These are phyloP conservation scores for Ophiosphaerella korrae DNA, from an alignment of 2,329 filamentous ascomycete species.

Conservation along the genomic window DNA sequence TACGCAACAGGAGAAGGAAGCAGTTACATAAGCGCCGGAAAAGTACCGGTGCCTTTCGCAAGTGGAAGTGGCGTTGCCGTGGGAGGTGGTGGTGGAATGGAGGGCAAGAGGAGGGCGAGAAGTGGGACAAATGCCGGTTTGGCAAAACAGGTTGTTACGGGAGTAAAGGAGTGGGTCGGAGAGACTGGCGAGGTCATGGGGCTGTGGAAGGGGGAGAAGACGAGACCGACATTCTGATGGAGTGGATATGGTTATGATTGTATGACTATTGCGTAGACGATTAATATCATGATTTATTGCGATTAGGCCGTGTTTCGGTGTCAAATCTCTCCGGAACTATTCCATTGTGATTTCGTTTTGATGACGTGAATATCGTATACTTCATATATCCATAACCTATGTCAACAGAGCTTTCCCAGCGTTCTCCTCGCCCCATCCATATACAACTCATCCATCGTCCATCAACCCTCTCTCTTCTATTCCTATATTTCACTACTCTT, in stretches of 20 bases:
- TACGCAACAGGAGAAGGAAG: conserved; percentile 65
- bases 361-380: too few relatives aligned
- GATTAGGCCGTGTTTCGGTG: too few relatives aligned
- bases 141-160: conserved; percentile 63
- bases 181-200: conserved; percentile 66
- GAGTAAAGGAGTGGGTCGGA: conserved; percentile 69
- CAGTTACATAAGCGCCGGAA: conserved; percentile 54
- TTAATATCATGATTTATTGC: too few relatives aligned
- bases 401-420: too few relatives aligned
- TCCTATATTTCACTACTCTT: too few relatives aligned
- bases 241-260: conserved; percentile 6
- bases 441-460: too few relatives aligned
- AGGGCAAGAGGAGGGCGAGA: conserved; percentile 48
- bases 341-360: too few relatives aligned
- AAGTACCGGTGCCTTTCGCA: conserved; percentile 37
- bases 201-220: conserved; percentile 64
- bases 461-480: too few relatives aligned
- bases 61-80: conserved; percentile 39
- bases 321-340: too few relatives aligned
- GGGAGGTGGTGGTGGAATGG: conserved; percentile 22
- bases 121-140: conserved; percentile 61
- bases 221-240: conserved; percentile 50
- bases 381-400: too few relatives aligned
- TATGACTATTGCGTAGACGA: conserved; percentile 11
- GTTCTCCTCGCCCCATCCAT: too few relatives aligned